Percentiles rank a stretch among this genome's conserved stretches.
phyloP scores from a whole-genome alignment of 805 yeast genomes.

The Wickerhamomyces kurtzmanii region DNA sequence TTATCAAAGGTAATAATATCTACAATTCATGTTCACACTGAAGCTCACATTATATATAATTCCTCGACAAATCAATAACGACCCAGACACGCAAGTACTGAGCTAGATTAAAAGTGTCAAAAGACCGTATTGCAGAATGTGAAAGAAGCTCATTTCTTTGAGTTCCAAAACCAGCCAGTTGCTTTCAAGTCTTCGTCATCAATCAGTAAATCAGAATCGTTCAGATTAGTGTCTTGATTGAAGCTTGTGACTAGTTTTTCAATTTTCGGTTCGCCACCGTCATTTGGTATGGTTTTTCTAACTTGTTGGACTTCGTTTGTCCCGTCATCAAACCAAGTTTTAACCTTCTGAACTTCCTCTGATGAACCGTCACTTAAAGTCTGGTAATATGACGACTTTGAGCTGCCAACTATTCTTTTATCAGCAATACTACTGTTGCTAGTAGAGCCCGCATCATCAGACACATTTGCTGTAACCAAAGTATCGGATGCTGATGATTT shows the following conservation, averaged over 20 bases:
- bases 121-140: too few relatives aligned
- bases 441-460: conserved; percentile 16
- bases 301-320: conserved; percentile 24
- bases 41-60: too few relatives aligned
- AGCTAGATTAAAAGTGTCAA: too few relatives aligned
- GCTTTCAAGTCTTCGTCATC: too few relatives aligned
- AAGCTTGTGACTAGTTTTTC: conserved; percentile 9
- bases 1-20: too few relatives aligned
- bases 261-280: conserved; percentile 25
- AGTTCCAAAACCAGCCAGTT: too few relatives aligned
- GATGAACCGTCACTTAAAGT: conserved; percentile 31
- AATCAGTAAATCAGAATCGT: too few relatives aligned
- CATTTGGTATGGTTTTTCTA: conserved; percentile 25
- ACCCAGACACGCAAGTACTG: too few relatives aligned
- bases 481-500: conserved; percentile 3
- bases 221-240: conserved; percentile 2
- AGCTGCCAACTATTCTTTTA: conserved; percentile 25
- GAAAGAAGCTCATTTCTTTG: too few relatives aligned
- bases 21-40: too few relatives aligned
- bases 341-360: conserved; percentile 27
- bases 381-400: conserved; percentile 23
- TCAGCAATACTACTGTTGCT: conserved; percentile 6
- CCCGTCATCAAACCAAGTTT: conserved; percentile 34
- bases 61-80: too few relatives aligned
- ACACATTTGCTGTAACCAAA: conserved; percentile 1